Evolutionary conservation across 2,329 filamentous ascomycete genomes (phyloP).

Genomic region (Ceratocystis cubensis): DNA sequence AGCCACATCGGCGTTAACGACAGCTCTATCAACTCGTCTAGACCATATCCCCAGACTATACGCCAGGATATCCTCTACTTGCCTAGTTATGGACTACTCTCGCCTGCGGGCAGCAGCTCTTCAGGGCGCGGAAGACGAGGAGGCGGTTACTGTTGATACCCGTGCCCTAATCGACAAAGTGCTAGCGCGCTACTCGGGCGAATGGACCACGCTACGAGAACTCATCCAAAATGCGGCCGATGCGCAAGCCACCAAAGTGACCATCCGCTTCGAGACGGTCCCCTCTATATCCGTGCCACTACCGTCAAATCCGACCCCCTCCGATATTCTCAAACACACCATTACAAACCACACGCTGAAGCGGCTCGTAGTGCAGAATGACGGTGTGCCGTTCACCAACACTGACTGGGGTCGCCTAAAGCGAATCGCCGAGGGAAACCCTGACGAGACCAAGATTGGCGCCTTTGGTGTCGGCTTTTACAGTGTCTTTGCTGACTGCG

Average conservation of each 20-base stretch:
- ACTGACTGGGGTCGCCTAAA: constrained; percentile 92
- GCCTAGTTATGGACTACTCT: constrained; percentile 51
- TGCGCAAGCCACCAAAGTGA: constrained; percentile 78
- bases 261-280: constrained; percentile 81
- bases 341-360: constrained; percentile 75
- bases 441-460: constrained; percentile 97
- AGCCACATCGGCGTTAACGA: not conserved
- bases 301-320: constrained; percentile 48
- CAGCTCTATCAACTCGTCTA: not conserved
- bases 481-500: constrained; percentile 94
- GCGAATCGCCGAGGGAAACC: constrained; percentile 96
- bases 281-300: constrained; percentile 71
- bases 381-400: constrained; percentile 74
- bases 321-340: constrained; percentile 66
- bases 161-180: constrained; percentile 96
- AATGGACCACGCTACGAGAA: constrained; percentile 83
- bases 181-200: constrained; percentile 86
- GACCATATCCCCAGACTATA: no score
- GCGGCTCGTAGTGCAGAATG: constrained; percentile 81
- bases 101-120: constrained; percentile 78
- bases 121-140: constrained; percentile 75
- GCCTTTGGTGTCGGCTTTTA: constrained; percentile 98
- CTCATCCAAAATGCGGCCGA: constrained; percentile 98
- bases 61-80: no score
- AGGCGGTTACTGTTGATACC: constrained; percentile 96